Evolutionary conservation across 208 protist genomes (phyloP), one percentile per base, ranked within the genome.

Genomic region (Phytomonas sp.): DNA sequence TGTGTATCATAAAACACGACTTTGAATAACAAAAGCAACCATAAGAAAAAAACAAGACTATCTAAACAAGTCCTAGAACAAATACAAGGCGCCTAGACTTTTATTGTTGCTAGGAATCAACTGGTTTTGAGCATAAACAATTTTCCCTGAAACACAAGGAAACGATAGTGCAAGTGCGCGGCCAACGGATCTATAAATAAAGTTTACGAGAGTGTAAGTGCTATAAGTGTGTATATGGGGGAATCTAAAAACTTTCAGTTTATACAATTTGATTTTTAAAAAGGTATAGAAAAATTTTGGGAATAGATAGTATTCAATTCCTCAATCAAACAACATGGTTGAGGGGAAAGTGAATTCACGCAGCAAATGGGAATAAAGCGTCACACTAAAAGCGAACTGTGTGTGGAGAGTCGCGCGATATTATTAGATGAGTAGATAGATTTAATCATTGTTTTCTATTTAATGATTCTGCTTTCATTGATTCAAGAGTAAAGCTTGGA

Each of bases 1-100:
- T 32, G 28, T 30, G 3, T 31, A 63, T 29, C 26, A 63, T 40
- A 53, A 46, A 64, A 15, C 9, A 17, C 33, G 26, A 40, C 17
- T 32, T 15, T 29, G 56, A 30, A 32, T 26, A 46, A 65, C 1
- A 40, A 70, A 29, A 40, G 23, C 2, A 36, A 40, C 33, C 5
- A 66, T 56, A 62, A 60, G 51, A 70, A 66, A 60, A 71, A 71
- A 53, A 32, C 36, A 67, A 28, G 62, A 60, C 5, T 4, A 68
- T 13, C 4, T 33, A 68, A 67, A 63, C 40, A 71, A 23, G 61
- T 56, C 2, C 17, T 51, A 51, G 40, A 51, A 17, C 17, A 23
- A 51, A 51, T 51, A 8, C 8, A 51, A 51, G 17, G 13, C 40
- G 2, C 40, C 11, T 51, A 51, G 40, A 51, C 40, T 20, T 51